Percentiles rank a stretch among this genome's conserved stretches.
Evolutionary conservation across 2,329 filamentous ascomycete species (phyloP).

Genomic region (Microdochium bolleyi): DNA sequence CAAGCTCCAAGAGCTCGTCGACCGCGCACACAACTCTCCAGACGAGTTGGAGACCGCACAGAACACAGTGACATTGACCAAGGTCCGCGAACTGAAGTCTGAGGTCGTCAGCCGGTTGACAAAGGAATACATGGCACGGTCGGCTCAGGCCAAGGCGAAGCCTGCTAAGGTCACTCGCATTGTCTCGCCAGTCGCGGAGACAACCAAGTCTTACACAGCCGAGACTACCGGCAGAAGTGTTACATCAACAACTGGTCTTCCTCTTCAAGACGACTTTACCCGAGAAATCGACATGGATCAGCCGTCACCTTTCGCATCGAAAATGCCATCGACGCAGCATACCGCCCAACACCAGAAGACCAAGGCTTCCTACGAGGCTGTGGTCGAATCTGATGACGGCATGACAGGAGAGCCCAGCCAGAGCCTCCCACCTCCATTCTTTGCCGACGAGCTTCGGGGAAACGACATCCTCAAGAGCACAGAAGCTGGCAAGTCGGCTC

Average conservation of each 20-base stretch:
- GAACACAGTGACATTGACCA: not conserved
- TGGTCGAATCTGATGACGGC: slow-evolving; percentile 9
- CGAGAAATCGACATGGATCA: slow-evolving; percentile 25
- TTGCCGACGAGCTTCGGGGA: slow-evolving; percentile 7
- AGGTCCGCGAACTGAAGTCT: slow-evolving; percentile 2
- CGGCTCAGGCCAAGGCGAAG: slow-evolving; percentile 14
- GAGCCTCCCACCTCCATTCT: slow-evolving; percentile 16
- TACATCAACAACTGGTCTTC: slow-evolving; percentile 19
- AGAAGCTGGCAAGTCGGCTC: slow-evolving; percentile 1
- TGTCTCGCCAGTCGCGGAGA: slow-evolving; percentile 15
- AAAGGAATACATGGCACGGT: slow-evolving; percentile 10
- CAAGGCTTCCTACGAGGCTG: slow-evolving; percentile 8
- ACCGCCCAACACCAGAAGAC: slow-evolving; percentile 11
- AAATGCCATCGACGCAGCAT: not conserved
- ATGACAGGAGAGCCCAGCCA: slow-evolving; percentile 17
- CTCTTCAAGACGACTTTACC: slow-evolving; percentile 27
- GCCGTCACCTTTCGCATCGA: slow-evolving; percentile 19
- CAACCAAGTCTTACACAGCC: slow-evolving; percentile 15
- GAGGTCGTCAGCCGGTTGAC: slow-evolving; percentile 1
- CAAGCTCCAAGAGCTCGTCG: slow-evolving; percentile 11
- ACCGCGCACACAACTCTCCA: slow-evolving; percentile 10
- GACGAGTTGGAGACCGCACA: slow-evolving; percentile 7
- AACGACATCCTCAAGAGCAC: slow-evolving; percentile 10
- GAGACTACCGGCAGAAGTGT: slow-evolving; percentile 26
- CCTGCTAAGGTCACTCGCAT: slow-evolving; percentile 22